Evolutionary conservation across 345 rosid species (phyloP).

Genomic region (Carallia brachiata): DNA sequence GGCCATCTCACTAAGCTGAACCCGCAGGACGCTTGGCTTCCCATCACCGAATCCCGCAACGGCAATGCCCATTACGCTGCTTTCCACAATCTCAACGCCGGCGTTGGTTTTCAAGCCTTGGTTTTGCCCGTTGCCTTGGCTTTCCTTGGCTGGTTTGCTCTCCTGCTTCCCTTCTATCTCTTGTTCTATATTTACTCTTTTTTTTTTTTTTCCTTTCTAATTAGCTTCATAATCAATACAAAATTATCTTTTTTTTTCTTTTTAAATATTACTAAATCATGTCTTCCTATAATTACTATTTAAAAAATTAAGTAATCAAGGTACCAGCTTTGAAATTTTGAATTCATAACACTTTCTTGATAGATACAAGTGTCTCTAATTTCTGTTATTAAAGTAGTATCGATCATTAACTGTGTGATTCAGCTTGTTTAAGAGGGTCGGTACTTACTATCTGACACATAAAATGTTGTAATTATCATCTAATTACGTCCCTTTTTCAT

Average conservation of each 20-base stretch:
- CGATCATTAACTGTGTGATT: too few relatives aligned
- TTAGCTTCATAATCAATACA: neutral
- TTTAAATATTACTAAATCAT: too few relatives aligned
- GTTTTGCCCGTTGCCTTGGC: conserved; percentile 92
- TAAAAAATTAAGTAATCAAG: too few relatives aligned
- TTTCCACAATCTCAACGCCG: conserved; percentile 93
- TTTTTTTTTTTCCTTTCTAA: neutral
- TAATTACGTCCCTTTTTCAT: too few relatives aligned
- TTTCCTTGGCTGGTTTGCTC: conserved; percentile 86
- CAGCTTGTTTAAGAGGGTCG: too few relatives aligned
- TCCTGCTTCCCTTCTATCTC: neutral
- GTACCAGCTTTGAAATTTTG: too few relatives aligned
- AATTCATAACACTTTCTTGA: too few relatives aligned
- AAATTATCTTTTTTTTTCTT: too few relatives aligned
- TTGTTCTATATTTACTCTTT: neutral
- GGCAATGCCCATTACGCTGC: conserved; percentile 99
- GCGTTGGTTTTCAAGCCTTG: conserved; percentile 94
- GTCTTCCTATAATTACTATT: too few relatives aligned
- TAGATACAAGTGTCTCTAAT: neutral
- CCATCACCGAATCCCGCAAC: conserved; percentile 92
- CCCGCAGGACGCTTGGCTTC: conserved; percentile 99
- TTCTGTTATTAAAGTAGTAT: neutral
- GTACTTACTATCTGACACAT: too few relatives aligned
- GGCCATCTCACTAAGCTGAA: conserved; percentile 95
- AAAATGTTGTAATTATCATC: too few relatives aligned